Conservation (phyloP, 805 yeast genomes). For the Wickerhamomyces bisporus region DNA sequence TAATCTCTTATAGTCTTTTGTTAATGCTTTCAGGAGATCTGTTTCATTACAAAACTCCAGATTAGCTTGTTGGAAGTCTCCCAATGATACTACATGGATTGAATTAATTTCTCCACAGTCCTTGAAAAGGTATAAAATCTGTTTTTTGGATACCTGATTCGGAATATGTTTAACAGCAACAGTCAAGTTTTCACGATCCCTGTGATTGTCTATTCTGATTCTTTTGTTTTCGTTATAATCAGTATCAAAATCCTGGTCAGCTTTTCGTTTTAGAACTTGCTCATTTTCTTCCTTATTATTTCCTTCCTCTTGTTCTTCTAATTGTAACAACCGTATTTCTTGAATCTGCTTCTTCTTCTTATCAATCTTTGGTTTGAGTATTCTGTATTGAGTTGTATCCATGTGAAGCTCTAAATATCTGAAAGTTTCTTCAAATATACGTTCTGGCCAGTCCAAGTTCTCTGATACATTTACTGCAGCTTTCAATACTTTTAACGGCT, state of each 20-base stretch:
- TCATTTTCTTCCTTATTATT: background rate
- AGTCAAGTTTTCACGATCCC: constrained; percentile 58
- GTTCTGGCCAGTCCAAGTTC: constrained; percentile 46
- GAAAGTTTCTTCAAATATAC: constrained; percentile 40
- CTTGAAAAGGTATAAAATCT: constrained; percentile 39
- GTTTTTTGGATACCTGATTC: constrained; percentile 29
- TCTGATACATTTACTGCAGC: constrained; percentile 26
- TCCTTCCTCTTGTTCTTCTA: background rate
- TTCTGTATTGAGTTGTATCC: constrained; percentile 17
- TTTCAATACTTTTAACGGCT: constrained; percentile 26
- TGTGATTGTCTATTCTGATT: constrained; percentile 12
- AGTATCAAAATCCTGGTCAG: constrained; percentile 5
- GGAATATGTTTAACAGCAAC: constrained; percentile 51
- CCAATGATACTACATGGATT: constrained; percentile 21
- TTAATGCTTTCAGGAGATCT: constrained; percentile 52
- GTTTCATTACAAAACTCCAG: constrained; percentile 49
- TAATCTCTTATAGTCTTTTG: constrained; percentile 49
- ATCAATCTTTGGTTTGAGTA: constrained; percentile 24
- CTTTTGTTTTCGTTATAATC: constrained; percentile 6
- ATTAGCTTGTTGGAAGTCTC: constrained; percentile 36
- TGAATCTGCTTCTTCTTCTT: constrained; percentile 15
- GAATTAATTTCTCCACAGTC: constrained; percentile 57
- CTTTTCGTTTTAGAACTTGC: background rate
- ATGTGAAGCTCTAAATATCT: constrained; percentile 34
- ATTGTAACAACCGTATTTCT: constrained; percentile 1